Base-by-base conservation (phyloP, 2,329 filamentous ascomycete species). In the Macrophomina phaseolina region DNA sequence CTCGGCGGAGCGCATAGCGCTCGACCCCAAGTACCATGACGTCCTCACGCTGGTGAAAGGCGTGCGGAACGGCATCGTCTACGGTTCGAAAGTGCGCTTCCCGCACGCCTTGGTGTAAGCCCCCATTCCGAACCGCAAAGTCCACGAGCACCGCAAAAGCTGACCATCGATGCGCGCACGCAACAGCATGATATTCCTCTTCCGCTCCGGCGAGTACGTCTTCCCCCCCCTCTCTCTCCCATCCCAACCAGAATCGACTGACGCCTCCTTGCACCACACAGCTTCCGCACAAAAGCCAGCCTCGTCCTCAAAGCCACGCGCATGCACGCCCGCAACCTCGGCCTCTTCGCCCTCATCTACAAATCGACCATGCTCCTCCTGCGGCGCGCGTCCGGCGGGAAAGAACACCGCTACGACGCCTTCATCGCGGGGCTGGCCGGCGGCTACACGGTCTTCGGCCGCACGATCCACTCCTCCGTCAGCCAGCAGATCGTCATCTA, bases 401-500 rank as follows among this genome's bases (percentile, higher is more conserved):
- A 89, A 71, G 84, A 87, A 83, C 88, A 90, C 4, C 88, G 87
- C 49, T 92, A 91, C 78, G 94, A 98, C 80, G 88, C 89, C 68
- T 95, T 99, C 80, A 79, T 97, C 68, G 91, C 93, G 11, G 95
- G 95, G 7, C 82, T 97, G 7, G 77, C 97, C 55, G 95, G 95
- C 75, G 95, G 95, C 64, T 99, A 98, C 84, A 81, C 92, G 69
- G 92, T 98, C 69, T 99, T 99, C 77, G 95, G 94, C 58, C 90
- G 91, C 68, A 90, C 90, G 45, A 84, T 84, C 77, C 89, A 92
- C 74, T 91, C 90, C 68, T 91, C 88, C 70, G 90, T 97, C 69
- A 97, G 90, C 81, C 93, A 97, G 83, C 94, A 99, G 84, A 99
- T 99, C 77, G 93, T 97, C 78, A 92, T 98, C 73, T 99, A 99